A percentile compares a stretch with the other conserved stretches of the same genome.
These are phyloP conservation scores for Sarcomyxa edulis DNA, from an alignment of 768 basidiomycete genomes.

Conservation along the genomic window DNA sequence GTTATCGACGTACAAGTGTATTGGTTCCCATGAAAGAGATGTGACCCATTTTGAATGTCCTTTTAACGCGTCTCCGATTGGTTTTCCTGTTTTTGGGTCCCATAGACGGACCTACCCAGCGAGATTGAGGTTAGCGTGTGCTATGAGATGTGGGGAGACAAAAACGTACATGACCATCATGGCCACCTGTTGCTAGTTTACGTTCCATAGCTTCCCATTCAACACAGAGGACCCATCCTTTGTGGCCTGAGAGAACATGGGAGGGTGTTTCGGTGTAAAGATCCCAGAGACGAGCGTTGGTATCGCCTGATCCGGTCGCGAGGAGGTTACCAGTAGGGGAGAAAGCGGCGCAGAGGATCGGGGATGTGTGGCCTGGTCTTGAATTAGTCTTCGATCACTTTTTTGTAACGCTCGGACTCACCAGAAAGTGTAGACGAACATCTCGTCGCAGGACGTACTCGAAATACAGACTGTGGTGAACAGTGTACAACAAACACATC, in stretches of 20 bases:
- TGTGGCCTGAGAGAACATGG: constrained; percentile 81
- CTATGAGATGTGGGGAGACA: constrained; percentile 1
- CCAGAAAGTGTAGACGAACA: constrained; percentile 92
- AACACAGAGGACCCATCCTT: constrained; percentile 94
- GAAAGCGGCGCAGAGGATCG: constrained; percentile 93
- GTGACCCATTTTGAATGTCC: constrained; percentile 98
- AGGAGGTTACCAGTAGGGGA: constrained; percentile 89
- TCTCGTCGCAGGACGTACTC: constrained; percentile 87
- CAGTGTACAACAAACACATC: constrained; percentile 86
- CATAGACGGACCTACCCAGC: constrained; percentile 66
- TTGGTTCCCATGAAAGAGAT: constrained; percentile 92
- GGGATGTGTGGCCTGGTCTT: constrained; percentile 74
- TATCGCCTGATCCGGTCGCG: constrained; percentile 95
- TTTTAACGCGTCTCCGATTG: constrained; percentile 82
- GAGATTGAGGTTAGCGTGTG: constrained; percentile 4
- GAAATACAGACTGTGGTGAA: constrained; percentile 93
- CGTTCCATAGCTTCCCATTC: constrained; percentile 96
- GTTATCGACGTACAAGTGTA: constrained; percentile 82
- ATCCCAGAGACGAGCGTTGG: constrained; percentile 91
- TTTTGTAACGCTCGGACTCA: no score
- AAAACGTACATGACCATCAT: constrained; percentile 80
- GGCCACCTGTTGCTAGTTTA: constrained; percentile 87
- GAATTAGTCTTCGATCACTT: no score
- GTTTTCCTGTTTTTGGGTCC: constrained; percentile 90
- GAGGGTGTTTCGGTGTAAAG: constrained; percentile 90